A percentile compares a stretch with the other conserved stretches of the same genome.
These are phyloP conservation scores for Phaeosphaeriaceae sp. DNA, from an alignment of 2,329 filamentous ascomycete genomes.

Conservation along the genomic window DNA sequence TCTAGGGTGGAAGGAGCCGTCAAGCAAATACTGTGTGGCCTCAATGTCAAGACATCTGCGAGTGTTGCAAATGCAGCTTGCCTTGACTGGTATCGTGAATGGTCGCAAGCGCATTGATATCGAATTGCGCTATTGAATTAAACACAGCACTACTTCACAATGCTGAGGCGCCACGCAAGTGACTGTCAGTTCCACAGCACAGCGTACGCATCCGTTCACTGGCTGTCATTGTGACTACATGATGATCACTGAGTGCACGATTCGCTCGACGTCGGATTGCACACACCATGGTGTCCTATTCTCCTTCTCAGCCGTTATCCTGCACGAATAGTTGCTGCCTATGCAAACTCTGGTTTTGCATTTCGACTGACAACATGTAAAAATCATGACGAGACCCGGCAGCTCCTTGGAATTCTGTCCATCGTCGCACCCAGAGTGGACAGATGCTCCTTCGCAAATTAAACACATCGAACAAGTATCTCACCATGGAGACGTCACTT, in stretches of 20 bases:
- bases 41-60: constrained; percentile 86
- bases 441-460: background rate
- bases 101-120: constrained; percentile 53
- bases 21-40: constrained; percentile 91
- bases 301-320: background rate
- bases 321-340: background rate
- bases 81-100: constrained; percentile 84
- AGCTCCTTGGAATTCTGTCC: background rate
- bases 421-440: background rate
- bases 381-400: background rate
- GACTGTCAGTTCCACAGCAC: background rate
- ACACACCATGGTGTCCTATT: background rate
- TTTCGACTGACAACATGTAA: background rate
- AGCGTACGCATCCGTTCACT: background rate
- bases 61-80: constrained; percentile 93
- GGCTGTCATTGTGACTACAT: background rate
- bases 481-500: background rate
- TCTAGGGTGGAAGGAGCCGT: constrained; percentile 89
- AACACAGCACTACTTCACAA: background rate
- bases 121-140: constrained; percentile 23
- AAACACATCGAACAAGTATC: background rate
- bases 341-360: background rate
- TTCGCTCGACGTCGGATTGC: background rate
- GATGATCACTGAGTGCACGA: background rate
- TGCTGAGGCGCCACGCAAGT: background rate